These are phyloP conservation scores for Pyrenochaeta sp. DNA, from an alignment of 2,329 filamentous ascomycete genomes.

Conservation along the genomic window DNA sequence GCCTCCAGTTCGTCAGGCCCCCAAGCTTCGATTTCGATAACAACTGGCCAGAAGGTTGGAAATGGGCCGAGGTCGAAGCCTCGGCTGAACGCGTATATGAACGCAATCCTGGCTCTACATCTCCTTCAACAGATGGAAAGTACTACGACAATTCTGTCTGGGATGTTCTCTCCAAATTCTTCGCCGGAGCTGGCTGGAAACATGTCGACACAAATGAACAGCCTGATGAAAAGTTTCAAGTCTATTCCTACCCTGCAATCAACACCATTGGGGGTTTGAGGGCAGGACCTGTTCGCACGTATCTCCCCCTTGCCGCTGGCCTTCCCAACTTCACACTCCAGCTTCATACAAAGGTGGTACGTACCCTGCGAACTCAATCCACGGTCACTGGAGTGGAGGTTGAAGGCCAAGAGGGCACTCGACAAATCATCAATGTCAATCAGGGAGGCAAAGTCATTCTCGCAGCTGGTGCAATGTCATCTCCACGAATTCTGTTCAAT, in stretches of 20 bases:
- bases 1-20: constrained; percentile 26
- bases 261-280: constrained; percentile 21
- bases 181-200: constrained; percentile 23
- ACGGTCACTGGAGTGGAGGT: constrained; percentile 28
- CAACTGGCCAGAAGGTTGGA: constrained; percentile 30
- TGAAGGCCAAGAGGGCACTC: constrained; percentile 12
- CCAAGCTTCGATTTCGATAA: constrained; percentile 26
- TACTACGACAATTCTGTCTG: constrained; percentile 29
- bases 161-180: constrained; percentile 22
- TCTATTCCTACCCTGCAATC: constrained; percentile 19
- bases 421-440: constrained; percentile 25
- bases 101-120: constrained; percentile 28
- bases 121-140: constrained; percentile 24
- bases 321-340: constrained; percentile 31
- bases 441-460: constrained; percentile 32
- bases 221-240: constrained; percentile 27
- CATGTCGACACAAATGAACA: constrained; percentile 24
- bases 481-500: constrained; percentile 33
- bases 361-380: constrained; percentile 18
- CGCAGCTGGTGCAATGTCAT: constrained; percentile 31
- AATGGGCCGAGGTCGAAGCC: constrained; percentile 22
- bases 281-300: constrained; percentile 27
- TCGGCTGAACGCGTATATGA: constrained; percentile 26
- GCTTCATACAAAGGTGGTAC: constrained; percentile 29
- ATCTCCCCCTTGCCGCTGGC: constrained; percentile 21